A percentile compares a stretch with the other conserved stretches of the same genome.
These are phyloP conservation scores for Periconia sp. DNA, from an alignment of 2,329 filamentous ascomycete genomes.

Conservation along the genomic window DNA sequence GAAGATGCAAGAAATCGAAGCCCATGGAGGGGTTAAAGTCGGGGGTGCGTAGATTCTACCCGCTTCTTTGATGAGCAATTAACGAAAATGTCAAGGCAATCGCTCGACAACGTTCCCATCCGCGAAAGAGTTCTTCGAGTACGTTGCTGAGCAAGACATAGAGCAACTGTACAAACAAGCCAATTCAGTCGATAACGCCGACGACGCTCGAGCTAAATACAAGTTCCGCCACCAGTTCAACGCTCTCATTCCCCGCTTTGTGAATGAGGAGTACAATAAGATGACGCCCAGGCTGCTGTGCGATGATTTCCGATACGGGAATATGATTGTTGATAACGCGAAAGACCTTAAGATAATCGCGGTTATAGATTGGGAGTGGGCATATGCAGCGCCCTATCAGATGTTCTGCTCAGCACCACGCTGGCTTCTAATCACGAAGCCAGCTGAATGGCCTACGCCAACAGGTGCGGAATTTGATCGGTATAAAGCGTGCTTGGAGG, in stretches of 20 bases:
- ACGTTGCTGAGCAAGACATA: slow-evolving; percentile 21
- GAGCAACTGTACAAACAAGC: slow-evolving; percentile 22
- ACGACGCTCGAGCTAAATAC: slow-evolving; percentile 26
- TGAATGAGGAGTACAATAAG: neutral
- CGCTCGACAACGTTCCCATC: slow-evolving; percentile 11
- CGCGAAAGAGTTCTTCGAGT: slow-evolving; percentile 19
- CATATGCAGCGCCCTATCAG: slow-evolving; percentile 24
- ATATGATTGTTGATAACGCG: slow-evolving; percentile 25
- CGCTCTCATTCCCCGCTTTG: slow-evolving; percentile 13
- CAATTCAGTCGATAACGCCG: slow-evolving; percentile 25
- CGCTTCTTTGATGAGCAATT: neutral
- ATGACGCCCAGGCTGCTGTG: slow-evolving; percentile 13
- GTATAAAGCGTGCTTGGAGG: slow-evolving; percentile 6
- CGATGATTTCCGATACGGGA: slow-evolving; percentile 26
- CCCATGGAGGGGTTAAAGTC: slow-evolving; percentile 8
- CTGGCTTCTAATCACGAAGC: slow-evolving; percentile 12
- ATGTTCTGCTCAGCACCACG: slow-evolving; percentile 22
- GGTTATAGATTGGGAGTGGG: slow-evolving; percentile 30
- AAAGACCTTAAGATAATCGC: slow-evolving; percentile 23
- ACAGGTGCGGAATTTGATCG: slow-evolving; percentile 5
- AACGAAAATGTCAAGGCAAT: slow-evolving; percentile 4
- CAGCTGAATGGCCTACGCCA: slow-evolving; percentile 5
- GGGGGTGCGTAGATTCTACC: slow-evolving; percentile 2
- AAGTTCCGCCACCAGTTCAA: slow-evolving; percentile 16
- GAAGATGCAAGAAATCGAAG: slow-evolving; percentile 15